Percentiles rank a stretch among this genome's conserved stretches.
Conservation (phyloP, 179 eudicot species). For the Sideroxylon spinosum region DNA sequence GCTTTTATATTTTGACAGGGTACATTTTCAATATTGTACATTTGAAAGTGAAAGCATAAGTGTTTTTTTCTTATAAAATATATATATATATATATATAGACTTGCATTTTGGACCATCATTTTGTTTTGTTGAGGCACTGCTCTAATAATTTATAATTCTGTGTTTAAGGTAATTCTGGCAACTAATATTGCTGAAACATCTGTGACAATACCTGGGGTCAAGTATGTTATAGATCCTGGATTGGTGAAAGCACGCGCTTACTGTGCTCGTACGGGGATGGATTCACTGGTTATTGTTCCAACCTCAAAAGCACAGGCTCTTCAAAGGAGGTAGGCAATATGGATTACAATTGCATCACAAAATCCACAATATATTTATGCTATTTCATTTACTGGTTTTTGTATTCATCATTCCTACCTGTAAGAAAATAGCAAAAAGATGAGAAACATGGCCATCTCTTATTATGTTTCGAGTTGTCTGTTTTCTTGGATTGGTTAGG, state of each 20-base stretch:
- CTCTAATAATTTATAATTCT: not conserved
- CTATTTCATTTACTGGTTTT: slow-evolving; percentile 13
- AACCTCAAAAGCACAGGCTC: slow-evolving; percentile 96
- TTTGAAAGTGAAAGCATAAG: not conserved
- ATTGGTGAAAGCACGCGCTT: slow-evolving; percentile 84
- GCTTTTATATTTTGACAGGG: not conserved
- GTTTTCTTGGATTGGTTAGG: not conserved
- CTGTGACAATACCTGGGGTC: slow-evolving; percentile 97
- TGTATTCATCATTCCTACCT: slow-evolving; percentile 1
- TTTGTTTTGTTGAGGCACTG: not conserved
- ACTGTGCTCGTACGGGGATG: slow-evolving; percentile 70
- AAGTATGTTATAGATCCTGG: slow-evolving; percentile 97
- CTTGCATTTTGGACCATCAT: not conserved
- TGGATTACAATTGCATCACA: not conserved
- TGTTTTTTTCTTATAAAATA: not conserved
- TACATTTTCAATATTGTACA: not conserved
- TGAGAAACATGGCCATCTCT: not conserved
- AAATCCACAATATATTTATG: not conserved
- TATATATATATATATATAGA: no score
- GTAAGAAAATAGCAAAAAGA: not conserved
- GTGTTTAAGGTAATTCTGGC: slow-evolving; percentile 50
- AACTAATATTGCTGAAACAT: slow-evolving; percentile 97
- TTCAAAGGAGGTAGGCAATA: slow-evolving; percentile 75
- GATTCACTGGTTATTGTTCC: slow-evolving; percentile 71
- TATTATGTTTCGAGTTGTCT: not conserved